Percentiles rank a stretch among this genome's conserved stretches.
phyloP scores from a whole-genome alignment of 768 basidiomycete species.

The Phanerochaete carnosa region DNA sequence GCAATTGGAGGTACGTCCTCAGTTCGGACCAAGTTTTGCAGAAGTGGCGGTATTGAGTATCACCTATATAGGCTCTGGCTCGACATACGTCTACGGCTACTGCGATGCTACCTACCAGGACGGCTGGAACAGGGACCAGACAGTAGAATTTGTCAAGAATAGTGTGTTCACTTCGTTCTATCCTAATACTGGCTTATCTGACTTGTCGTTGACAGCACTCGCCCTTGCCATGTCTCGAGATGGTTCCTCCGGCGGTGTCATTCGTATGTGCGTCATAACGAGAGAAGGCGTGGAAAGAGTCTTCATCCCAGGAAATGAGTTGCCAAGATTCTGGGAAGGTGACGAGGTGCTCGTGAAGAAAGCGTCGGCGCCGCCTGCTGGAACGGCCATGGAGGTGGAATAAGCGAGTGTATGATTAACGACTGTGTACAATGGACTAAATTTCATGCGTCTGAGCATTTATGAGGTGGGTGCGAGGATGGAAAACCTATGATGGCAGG shows the following conservation, averaged over 20 bases:
- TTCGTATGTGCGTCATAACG: conserved; percentile 96
- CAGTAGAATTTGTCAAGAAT: conserved; percentile 92
- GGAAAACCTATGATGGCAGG: neutral
- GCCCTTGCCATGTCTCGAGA: conserved; percentile 96
- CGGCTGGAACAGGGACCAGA: conserved; percentile 87
- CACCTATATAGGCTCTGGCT: conserved; percentile 71
- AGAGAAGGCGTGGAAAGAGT: conserved; percentile 87
- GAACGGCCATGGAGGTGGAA: conserved; percentile 46
- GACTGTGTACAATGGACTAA: conserved; percentile 9
- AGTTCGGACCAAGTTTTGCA: neutral
- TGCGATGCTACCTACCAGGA: conserved; percentile 98
- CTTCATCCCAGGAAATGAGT: conserved; percentile 87
- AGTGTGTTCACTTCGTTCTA: conserved; percentile 51
- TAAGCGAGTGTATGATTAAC: conserved; percentile 18
- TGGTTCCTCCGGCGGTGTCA: conserved; percentile 95
- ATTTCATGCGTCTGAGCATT: neutral
- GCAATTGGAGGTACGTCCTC: conserved; percentile 82
- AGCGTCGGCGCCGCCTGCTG: conserved; percentile 18
- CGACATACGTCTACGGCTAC: conserved; percentile 98
- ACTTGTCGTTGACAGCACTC: conserved; percentile 53
- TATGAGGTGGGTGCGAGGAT: neutral
- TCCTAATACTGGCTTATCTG: neutral
- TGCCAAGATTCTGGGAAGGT: conserved; percentile 90
- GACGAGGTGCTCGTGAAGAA: conserved; percentile 58
- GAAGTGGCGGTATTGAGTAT: neutral